Conservation (phyloP, 495 filamentous ascomycete species). For the Parathielavia hyrcaniae region DNA sequence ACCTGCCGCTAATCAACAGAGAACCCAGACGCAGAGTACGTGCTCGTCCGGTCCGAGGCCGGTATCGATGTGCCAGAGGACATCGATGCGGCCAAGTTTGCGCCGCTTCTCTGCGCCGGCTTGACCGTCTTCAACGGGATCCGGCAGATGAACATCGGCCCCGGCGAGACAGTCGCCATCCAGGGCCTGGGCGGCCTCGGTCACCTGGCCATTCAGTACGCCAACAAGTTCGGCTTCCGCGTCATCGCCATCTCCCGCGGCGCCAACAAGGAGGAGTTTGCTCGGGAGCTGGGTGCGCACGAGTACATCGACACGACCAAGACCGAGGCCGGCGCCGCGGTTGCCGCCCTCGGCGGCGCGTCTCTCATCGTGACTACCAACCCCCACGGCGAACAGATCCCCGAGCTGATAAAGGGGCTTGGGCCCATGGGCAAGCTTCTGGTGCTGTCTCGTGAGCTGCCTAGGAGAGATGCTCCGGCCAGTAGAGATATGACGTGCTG, state of each 20-base stretch:
- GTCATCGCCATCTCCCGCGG: conserved; percentile 57
- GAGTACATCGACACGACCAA: conserved; percentile 59
- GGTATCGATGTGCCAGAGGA: conserved; percentile 54
- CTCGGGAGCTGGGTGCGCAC: conserved; percentile 56
- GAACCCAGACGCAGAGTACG: conserved; percentile 53
- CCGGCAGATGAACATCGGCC: conserved; percentile 51
- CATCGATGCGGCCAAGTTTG: conserved; percentile 53
- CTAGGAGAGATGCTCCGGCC: background rate
- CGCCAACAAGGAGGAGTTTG: conserved; percentile 53
- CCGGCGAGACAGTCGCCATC: conserved; percentile 55
- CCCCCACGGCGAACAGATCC: conserved; percentile 50
- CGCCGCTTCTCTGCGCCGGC: conserved; percentile 66
- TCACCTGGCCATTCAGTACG: conserved; percentile 63
- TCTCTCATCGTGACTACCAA: conserved; percentile 58
- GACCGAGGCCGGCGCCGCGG: conserved; percentile 44
- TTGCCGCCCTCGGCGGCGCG: conserved; percentile 57
- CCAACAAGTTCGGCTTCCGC: conserved; percentile 58
- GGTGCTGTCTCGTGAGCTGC: conserved; percentile 14
- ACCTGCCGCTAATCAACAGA: background rate
- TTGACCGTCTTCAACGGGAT: conserved; percentile 69
- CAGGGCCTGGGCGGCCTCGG: conserved; percentile 63
- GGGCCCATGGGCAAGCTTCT: conserved; percentile 52
- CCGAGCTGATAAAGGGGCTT: conserved; percentile 50
- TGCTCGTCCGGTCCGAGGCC: conserved; percentile 55
- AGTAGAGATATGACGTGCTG: background rate